Conservation (phyloP, 2,329 filamentous ascomycete genomes). For the Botrytis galanthina region DNA sequence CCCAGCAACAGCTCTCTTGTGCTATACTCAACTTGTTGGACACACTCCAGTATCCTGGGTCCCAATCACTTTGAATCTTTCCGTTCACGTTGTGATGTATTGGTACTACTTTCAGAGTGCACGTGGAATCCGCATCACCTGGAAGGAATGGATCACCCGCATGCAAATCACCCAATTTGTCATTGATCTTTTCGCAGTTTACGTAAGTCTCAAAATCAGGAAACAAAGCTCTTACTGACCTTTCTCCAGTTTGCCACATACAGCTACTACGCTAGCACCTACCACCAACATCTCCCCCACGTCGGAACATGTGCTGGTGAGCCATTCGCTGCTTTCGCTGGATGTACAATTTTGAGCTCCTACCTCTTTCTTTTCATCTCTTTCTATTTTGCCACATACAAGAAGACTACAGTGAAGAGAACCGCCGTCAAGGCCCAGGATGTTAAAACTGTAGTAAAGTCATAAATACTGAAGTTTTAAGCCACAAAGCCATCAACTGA, state of each 20-base stretch:
- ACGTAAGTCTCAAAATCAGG: background rate
- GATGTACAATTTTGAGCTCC: constrained; percentile 86
- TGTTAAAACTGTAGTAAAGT: background rate
- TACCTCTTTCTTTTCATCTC: constrained; percentile 98
- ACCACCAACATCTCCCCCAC: constrained; percentile 83
- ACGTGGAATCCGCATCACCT: constrained; percentile 93
- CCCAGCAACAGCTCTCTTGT: constrained; percentile 91
- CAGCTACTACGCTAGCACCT: constrained; percentile 92
- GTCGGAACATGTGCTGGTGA: constrained; percentile 85
- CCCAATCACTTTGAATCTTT: constrained; percentile 85
- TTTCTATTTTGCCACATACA: constrained; percentile 97
- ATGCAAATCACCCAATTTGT: constrained; percentile 97
- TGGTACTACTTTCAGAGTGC: constrained; percentile 99
- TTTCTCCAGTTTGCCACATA: constrained; percentile 98
- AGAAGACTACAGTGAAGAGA: constrained; percentile 78
- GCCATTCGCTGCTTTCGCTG: constrained; percentile 91
- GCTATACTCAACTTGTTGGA: constrained; percentile 95
- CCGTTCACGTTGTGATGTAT: constrained; percentile 98
- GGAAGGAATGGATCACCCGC: constrained; percentile 99
- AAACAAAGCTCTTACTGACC: constrained; percentile 16
- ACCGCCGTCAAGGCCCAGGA: constrained; percentile 47
- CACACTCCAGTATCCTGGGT: constrained; percentile 94
- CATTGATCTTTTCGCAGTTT: constrained; percentile 76
- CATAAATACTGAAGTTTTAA: background rate
- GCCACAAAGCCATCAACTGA: constrained; percentile 20